Conservation (phyloP, 208 protist species). For the Leishmania mexicana region DNA sequence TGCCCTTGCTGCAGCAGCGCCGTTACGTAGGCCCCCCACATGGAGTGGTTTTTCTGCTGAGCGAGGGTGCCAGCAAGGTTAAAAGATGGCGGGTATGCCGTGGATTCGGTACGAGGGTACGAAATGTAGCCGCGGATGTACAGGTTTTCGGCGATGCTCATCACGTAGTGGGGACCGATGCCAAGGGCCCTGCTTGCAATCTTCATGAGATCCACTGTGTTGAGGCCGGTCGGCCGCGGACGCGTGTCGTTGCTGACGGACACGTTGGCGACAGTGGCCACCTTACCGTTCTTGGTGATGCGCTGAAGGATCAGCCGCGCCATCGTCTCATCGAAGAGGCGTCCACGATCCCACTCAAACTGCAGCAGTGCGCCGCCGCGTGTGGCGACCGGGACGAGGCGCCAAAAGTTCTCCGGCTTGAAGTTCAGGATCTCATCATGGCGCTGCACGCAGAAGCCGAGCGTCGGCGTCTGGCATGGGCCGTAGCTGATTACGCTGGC, state of each 20-base stretch:
- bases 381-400: slow-evolving; percentile 67
- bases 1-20: slow-evolving; percentile 63
- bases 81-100: slow-evolving; percentile 92
- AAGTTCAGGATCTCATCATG: slow-evolving; percentile 94
- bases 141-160: slow-evolving; percentile 95
- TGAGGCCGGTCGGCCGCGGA: slow-evolving; percentile 87
- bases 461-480: slow-evolving; percentile 97
- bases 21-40: slow-evolving; percentile 81
- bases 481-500: slow-evolving; percentile 94
- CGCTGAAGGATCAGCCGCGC: slow-evolving; percentile 71
- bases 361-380: slow-evolving; percentile 63
- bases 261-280: slow-evolving; percentile 70
- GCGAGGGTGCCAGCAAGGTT: slow-evolving; percentile 72
- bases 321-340: slow-evolving; percentile 91
- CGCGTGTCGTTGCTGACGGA: slow-evolving; percentile 60
- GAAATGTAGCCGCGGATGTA: slow-evolving; percentile 98
- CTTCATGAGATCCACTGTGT: slow-evolving; percentile 96
- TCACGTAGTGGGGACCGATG: slow-evolving; percentile 92
- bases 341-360: slow-evolving; percentile 90
- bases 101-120: slow-evolving; percentile 97
- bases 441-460: slow-evolving; percentile 93
- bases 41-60: slow-evolving; percentile 51
- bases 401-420: slow-evolving; percentile 92
- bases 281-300: slow-evolving; percentile 47
- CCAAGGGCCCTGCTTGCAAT: slow-evolving; percentile 80